Evolutionary conservation across 768 basidiomycete species (phyloP), one percentile per base, ranked within the genome.

Genomic region (Phylloporus arenicola): DNA sequence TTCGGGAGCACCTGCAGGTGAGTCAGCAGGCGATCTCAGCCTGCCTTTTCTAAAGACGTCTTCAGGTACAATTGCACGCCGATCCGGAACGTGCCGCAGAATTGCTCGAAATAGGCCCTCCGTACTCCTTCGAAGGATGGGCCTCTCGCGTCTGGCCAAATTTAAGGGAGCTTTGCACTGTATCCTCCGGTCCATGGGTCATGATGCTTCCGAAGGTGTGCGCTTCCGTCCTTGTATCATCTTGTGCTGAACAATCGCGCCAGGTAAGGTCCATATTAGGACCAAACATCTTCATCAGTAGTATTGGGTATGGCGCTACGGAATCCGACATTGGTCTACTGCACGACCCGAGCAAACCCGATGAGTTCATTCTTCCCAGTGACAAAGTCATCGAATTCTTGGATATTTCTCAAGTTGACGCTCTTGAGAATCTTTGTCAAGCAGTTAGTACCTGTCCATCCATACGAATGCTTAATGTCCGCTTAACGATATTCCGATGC

Each of bases 71-170:
- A 0, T 39, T 65, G 4, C 33, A 25, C 8, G 48, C 59, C 9
- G 20, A 58, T 31, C 58, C 58, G 0, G 42, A 38, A 11, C 55
- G 61, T 7, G 63, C 61, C 14, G 45, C 50, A 6, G 63, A 65
- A 17, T 45, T 61, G 6, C 25, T 17, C 13, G 47, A 42, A 9
- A 56, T 63, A 1, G 62, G 56, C 0, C 42, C 54, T 6, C 54
- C 58, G 5, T 48, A 33, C 20, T 54, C 50, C 3, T 33, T 5
- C 6, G 53, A 52, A n/a, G n/a, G n/a, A n/a, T n/a, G n/a, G n/a
- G n/a, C n/a, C n/a, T n/a, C n/a, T n/a, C n/a, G n/a, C n/a, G 48
- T 63, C 20, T 60, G 61, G 61, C 62, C 57, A 20, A 37, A 54
- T 0, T 49, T 22, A 3, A 33, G 12, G 2, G 8, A 8, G 3